phyloP scores from a whole-genome alignment of 208 protist genomes.

The Wallacemonas sp. region DNA sequence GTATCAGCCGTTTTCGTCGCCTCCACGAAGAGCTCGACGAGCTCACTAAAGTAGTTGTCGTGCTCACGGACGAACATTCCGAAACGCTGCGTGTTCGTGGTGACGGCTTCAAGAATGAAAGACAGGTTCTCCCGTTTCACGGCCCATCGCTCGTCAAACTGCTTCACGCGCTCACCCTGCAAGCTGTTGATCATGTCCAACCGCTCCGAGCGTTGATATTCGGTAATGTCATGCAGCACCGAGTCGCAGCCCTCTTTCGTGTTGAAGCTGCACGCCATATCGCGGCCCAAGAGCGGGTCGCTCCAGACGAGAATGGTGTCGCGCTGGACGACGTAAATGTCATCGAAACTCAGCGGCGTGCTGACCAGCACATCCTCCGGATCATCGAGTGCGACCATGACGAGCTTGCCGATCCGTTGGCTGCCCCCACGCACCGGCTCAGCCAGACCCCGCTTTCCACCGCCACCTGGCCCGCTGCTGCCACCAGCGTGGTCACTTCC shows the following conservation, averaged over 20 bases:
- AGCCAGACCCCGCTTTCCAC: conserved; percentile 21
- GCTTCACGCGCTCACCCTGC: conserved; percentile 23
- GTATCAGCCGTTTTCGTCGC: conserved; percentile 33
- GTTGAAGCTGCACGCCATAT: conserved; percentile 80
- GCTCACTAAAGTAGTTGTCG: conserved; percentile 47
- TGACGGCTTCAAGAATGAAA: conserved; percentile 47
- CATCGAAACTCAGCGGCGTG: conserved; percentile 54
- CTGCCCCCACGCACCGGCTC: conserved; percentile 12
- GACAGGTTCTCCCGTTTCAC: conserved; percentile 60
- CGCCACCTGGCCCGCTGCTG: not conserved
- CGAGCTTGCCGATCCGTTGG: conserved; percentile 29
- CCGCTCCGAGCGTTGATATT: conserved; percentile 41
- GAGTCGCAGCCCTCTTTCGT: conserved; percentile 56
- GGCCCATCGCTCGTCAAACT: conserved; percentile 38
- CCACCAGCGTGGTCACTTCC: not conserved
- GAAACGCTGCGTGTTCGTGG: conserved; percentile 55
- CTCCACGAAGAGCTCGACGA: conserved; percentile 50
- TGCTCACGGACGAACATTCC: conserved; percentile 53
- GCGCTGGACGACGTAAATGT: conserved; percentile 73
- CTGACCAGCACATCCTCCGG: conserved; percentile 59
- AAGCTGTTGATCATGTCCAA: conserved; percentile 15
- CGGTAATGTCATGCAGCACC: conserved; percentile 43
- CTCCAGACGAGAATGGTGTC: conserved; percentile 73
- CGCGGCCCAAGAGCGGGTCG: conserved; percentile 55
- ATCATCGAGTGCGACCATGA: conserved; percentile 55